Evolutionary conservation across 2,329 filamentous ascomycete genomes (phyloP).

Genomic region (Akanthomyces lecanii): DNA sequence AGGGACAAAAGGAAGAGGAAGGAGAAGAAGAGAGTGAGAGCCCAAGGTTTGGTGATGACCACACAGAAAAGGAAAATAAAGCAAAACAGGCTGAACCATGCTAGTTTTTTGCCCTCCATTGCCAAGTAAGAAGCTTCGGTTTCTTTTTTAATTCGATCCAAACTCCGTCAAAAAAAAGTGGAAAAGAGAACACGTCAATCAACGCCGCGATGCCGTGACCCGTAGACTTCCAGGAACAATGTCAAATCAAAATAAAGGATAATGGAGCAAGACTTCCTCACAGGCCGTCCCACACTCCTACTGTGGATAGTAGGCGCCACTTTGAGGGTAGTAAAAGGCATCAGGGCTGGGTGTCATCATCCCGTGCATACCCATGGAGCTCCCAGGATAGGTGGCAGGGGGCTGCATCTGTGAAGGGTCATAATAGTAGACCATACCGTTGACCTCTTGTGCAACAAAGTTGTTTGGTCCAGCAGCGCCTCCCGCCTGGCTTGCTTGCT

Average conservation of each 20-base stretch:
- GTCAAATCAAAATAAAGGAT: not conserved
- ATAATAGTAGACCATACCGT: constrained; percentile 95
- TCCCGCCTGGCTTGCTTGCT: constrained; percentile 28
- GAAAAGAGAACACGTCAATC: not conserved
- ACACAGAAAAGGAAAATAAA: constrained; percentile 16
- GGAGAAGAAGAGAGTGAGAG: constrained; percentile 9
- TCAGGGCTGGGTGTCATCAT: constrained; percentile 70
- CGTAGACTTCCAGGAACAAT: not conserved
- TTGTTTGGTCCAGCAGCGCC: constrained; percentile 33
- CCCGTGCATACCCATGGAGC: constrained; percentile 66
- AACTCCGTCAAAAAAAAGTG: not conserved
- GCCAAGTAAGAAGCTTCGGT: constrained; percentile 3
- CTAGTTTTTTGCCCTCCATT: not conserved
- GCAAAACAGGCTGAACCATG: constrained; percentile 9
- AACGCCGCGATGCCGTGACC: not conserved
- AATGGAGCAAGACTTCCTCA: not conserved
- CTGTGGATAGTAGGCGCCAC: constrained; percentile 55
- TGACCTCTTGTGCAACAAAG: constrained; percentile 76
- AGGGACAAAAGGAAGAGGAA: constrained; percentile 6
- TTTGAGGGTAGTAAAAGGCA: constrained; percentile 66
- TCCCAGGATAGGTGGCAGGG: constrained; percentile 49
- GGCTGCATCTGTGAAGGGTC: constrained; percentile 69
- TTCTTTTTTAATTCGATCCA: not conserved
- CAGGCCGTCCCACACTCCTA: constrained; percentile 35
- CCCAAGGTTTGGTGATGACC: constrained; percentile 11